Percentiles rank a stretch among this genome's conserved stretches.
phyloP scores from a whole-genome alignment of 164 flowering plant genomes.

The Tetrastigma voinierianum region DNA sequence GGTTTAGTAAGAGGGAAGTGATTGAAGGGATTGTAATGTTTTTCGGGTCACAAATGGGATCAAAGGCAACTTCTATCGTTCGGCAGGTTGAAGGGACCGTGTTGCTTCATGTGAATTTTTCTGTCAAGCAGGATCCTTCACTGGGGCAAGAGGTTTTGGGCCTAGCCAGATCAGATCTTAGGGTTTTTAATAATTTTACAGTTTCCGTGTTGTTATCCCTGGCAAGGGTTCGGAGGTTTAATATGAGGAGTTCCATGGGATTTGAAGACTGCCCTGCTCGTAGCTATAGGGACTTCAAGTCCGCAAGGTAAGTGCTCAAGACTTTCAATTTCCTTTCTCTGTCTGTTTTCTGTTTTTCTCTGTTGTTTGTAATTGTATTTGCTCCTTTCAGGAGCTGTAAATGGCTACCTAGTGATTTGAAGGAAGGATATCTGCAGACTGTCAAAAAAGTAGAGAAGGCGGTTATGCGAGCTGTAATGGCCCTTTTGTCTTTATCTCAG shows the following conservation, averaged over 20 bases:
- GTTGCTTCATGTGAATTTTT: conserved; percentile 82
- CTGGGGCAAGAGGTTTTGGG: conserved; percentile 72
- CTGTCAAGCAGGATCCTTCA: conserved; percentile 89
- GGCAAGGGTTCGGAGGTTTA: conserved; percentile 67
- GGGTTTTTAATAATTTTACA: conserved; percentile 64
- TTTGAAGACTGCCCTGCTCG: conserved; percentile 48
- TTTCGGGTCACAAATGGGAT: conserved; percentile 44
- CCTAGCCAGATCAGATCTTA: conserved; percentile 48
- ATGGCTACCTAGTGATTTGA: conserved; percentile 63
- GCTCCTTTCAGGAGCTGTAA: conserved; percentile 52
- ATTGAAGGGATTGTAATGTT: conserved; percentile 67
- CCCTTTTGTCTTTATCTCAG: conserved; percentile 1
- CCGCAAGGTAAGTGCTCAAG: conserved; percentile 41
- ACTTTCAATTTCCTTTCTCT: not conserved
- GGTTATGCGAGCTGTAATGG: conserved; percentile 67
- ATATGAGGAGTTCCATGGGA: conserved; percentile 54
- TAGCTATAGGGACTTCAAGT: conserved; percentile 56
- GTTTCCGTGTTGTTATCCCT: conserved; percentile 63
- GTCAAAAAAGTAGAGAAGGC: conserved; percentile 60
- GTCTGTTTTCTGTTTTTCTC: not conserved
- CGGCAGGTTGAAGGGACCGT: conserved; percentile 91
- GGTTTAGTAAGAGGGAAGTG: conserved; percentile 69
- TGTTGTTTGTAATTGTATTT: conserved; percentile 5
- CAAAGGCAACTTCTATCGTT: conserved; percentile 32
- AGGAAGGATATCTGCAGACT: conserved; percentile 49